Percentiles rank a stretch among this genome's conserved stretches.
These are phyloP conservation scores for Russula virescens DNA, from an alignment of 768 basidiomycete species.

Conservation along the genomic window DNA sequence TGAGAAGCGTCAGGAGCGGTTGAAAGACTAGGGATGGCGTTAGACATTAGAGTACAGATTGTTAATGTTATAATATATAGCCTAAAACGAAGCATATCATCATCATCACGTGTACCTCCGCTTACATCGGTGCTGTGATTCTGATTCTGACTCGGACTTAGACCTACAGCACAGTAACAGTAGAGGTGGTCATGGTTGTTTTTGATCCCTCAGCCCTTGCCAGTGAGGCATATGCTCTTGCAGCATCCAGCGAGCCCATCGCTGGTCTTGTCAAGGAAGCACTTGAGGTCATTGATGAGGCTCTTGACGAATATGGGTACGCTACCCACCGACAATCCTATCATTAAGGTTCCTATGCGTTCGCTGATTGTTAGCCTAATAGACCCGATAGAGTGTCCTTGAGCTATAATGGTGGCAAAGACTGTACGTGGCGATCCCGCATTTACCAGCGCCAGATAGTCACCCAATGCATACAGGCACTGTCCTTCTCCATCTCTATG, in stretches of 20 bases:
- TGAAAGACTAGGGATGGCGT: background rate
- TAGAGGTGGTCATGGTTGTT: conserved; percentile 1
- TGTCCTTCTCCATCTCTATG: conserved; percentile 87
- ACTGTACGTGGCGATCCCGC: conserved; percentile 55
- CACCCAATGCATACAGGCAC: conserved; percentile 56
- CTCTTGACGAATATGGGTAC: conserved; percentile 76
- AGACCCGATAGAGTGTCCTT: conserved; percentile 58
- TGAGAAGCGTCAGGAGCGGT: background rate
- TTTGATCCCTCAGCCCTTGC: conserved; percentile 51
- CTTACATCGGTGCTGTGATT: too few relatives aligned
- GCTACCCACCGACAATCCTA: conserved; percentile 32
- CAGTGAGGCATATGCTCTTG: conserved; percentile 55
- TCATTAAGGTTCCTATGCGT: background rate
- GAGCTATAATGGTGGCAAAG: conserved; percentile 98
- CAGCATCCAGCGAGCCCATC: conserved; percentile 48
- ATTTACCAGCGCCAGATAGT: background rate
- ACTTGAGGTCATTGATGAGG: conserved; percentile 70
- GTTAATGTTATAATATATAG: too few relatives aligned
- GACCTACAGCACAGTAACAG: too few relatives aligned
- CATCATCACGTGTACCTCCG: conserved; percentile 2
- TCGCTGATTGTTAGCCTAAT: conserved; percentile 15
- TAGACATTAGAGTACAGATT: background rate
- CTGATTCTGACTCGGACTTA: too few relatives aligned
- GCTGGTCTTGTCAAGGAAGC: conserved; percentile 69
- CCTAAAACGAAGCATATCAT: background rate